A percentile compares a stretch with the other conserved stretches of the same genome.
Conservation (phyloP, 257 asterid species). For the Ajuga chamaepitys region DNA sequence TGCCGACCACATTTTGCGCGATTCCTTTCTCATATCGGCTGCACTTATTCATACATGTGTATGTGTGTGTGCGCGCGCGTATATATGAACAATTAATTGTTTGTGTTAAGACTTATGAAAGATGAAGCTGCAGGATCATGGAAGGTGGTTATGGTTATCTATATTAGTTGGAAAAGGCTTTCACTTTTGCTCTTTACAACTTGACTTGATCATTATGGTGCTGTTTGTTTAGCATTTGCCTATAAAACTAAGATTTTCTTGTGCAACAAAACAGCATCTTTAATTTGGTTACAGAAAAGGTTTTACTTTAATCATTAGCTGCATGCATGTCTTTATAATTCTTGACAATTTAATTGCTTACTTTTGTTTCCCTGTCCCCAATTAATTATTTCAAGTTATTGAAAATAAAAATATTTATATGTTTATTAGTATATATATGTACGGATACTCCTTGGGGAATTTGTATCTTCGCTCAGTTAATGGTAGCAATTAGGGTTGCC, state of each 20-base stretch:
- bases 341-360: not conserved
- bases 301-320: constrained; percentile 2
- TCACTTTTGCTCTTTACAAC: constrained; percentile 33
- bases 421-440: too few species aligned
- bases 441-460: too few species aligned
- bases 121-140: not conserved
- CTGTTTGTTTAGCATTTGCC: constrained; percentile 13
- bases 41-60: too few species aligned
- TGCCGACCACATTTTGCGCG: constrained; percentile 46
- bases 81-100: too few species aligned
- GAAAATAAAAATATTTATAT: too few species aligned
- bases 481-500: too few species aligned
- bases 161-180: constrained; percentile 22
- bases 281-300: not conserved
- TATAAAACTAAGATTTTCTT: not conserved
- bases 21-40: constrained; percentile 23
- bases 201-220: constrained; percentile 29
- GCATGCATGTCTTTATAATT: not conserved
- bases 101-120: too few species aligned
- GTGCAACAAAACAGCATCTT: not conserved
- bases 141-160: constrained; percentile 4
- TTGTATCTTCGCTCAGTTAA: too few species aligned
- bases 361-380: too few species aligned
- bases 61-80: too few species aligned
- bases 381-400: too few species aligned